These are phyloP conservation scores for Talaromyces sp. DNA, from an alignment of 2,329 filamentous ascomycete genomes.

Conservation along the genomic window DNA sequence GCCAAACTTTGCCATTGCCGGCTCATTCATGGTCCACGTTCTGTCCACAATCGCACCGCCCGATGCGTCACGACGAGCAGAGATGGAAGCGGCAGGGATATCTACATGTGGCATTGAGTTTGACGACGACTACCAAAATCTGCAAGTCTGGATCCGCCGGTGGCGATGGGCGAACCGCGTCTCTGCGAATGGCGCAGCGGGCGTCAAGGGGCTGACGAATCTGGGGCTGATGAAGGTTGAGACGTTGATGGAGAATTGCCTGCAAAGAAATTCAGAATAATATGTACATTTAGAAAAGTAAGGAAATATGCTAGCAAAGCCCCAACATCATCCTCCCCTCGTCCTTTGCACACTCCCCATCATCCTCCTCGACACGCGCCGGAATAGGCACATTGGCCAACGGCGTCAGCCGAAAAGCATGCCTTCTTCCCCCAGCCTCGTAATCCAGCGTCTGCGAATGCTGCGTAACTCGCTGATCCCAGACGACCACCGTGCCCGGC, in stretches of 20 bases:
- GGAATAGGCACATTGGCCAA: conserved; percentile 2
- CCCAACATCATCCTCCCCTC: background rate
- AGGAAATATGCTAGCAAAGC: background rate
- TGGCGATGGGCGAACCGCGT: conserved; percentile 1
- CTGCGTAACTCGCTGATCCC: conserved; percentile 23
- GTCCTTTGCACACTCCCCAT: conserved; percentile 2
- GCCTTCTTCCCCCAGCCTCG: background rate
- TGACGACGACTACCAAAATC: background rate
- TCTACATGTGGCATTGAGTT: background rate
- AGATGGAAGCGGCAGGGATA: background rate
- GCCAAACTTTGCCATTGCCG: conserved; percentile 2
- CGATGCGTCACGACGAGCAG: background rate
- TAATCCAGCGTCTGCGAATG: conserved; percentile 3
- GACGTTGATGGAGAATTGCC: background rate
- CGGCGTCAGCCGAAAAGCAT: conserved; percentile 1
- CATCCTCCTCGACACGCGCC: background rate
- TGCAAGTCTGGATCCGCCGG: background rate
- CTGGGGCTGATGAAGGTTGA: conserved; percentile 2
- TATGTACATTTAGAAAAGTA: too few relatives aligned
- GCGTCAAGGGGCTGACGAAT: conserved; percentile 1
- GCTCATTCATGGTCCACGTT: conserved; percentile 3
- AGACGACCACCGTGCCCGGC: conserved; percentile 19
- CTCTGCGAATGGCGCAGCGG: conserved; percentile 1
- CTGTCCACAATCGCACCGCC: background rate
- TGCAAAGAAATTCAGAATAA: background rate